A percentile compares a stretch with the other conserved stretches of the same genome.
Evolutionary conservation across 2,329 filamentous ascomycete genomes (phyloP).

Genomic region (Alternaria metachromatica): DNA sequence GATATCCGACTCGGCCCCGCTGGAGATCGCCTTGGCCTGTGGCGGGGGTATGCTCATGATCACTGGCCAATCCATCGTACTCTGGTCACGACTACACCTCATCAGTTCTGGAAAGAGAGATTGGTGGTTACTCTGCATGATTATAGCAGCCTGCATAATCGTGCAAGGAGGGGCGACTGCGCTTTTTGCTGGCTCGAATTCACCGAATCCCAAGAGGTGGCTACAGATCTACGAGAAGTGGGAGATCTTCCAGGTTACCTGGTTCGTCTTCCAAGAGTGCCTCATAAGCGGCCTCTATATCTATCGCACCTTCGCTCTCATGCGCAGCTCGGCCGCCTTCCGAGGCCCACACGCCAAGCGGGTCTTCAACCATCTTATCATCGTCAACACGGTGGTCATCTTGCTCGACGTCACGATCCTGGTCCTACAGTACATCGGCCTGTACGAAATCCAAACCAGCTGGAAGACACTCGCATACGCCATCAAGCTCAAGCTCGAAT

Average conservation of each 20-base stretch:
- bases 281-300: constrained; percentile 55
- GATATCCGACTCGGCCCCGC: constrained; percentile 25
- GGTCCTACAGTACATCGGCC: constrained; percentile 47
- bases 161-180: constrained; percentile 60
- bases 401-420: constrained; percentile 49
- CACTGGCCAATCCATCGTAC: constrained; percentile 65
- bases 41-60: constrained; percentile 65
- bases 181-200: constrained; percentile 59
- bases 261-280: constrained; percentile 50
- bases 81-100: constrained; percentile 60
- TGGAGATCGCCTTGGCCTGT: constrained; percentile 52
- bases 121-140: constrained; percentile 60
- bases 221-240: constrained; percentile 30
- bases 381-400: constrained; percentile 49
- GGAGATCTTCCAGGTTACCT: constrained; percentile 50
- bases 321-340: constrained; percentile 21
- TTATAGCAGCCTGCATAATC: constrained; percentile 49
- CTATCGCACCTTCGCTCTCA: constrained; percentile 56
- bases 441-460: constrained; percentile 35
- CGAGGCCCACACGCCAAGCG: constrained; percentile 14
- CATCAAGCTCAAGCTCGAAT: constrained; percentile 60
- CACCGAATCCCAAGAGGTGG: constrained; percentile 9
- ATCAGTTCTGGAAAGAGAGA: constrained; percentile 13
- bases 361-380: constrained; percentile 43
- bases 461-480: constrained; percentile 51